Evolutionary conservation across 2,329 filamentous ascomycete genomes (phyloP).

Genomic region (Boeremia exigua): DNA sequence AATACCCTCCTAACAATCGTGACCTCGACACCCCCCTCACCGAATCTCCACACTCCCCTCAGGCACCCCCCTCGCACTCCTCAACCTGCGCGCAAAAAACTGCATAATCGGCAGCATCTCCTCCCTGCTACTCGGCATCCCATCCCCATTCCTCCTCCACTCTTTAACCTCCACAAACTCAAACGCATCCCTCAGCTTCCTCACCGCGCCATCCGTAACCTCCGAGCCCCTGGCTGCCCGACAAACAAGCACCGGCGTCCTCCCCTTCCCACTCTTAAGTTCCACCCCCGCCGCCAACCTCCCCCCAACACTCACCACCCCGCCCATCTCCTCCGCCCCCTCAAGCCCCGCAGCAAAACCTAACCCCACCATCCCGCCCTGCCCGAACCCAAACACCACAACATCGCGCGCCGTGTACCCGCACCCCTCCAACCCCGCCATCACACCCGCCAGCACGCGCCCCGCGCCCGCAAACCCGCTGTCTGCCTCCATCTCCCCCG

Average conservation of each 20-base stretch:
- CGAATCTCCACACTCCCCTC: slow-evolving; percentile 59
- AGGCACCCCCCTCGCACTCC: slow-evolving; percentile 60
- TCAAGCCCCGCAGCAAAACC: slow-evolving; percentile 51
- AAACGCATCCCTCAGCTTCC: slow-evolving; percentile 71
- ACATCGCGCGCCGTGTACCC: slow-evolving; percentile 58
- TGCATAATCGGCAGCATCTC: slow-evolving; percentile 93
- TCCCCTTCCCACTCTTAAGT: slow-evolving; percentile 57
- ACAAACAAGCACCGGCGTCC: slow-evolving; percentile 69
- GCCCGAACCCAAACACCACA: slow-evolving; percentile 62
- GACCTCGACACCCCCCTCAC: too few relatives aligned
- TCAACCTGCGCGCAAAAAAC: slow-evolving; percentile 73
- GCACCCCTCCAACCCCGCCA: slow-evolving; percentile 56
- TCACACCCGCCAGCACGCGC: slow-evolving; percentile 51
- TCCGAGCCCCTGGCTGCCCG: slow-evolving; percentile 58
- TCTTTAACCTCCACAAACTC: slow-evolving; percentile 50
- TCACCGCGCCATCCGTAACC: slow-evolving; percentile 68
- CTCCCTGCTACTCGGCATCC: slow-evolving; percentile 81
- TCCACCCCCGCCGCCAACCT: slow-evolving; percentile 55
- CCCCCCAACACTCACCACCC: slow-evolving; percentile 69
- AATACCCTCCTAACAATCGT: too few relatives aligned
- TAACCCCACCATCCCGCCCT: slow-evolving; percentile 63
- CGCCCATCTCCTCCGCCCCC: slow-evolving; percentile 54
- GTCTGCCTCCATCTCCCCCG: slow-evolving; percentile 61
- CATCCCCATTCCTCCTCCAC: slow-evolving; percentile 67
- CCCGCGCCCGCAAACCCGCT: slow-evolving; percentile 57